Evolutionary conservation across 768 basidiomycete species (phyloP), one percentile per base, ranked within the genome.

Genomic region (Macrolepiota fuliginosa): DNA sequence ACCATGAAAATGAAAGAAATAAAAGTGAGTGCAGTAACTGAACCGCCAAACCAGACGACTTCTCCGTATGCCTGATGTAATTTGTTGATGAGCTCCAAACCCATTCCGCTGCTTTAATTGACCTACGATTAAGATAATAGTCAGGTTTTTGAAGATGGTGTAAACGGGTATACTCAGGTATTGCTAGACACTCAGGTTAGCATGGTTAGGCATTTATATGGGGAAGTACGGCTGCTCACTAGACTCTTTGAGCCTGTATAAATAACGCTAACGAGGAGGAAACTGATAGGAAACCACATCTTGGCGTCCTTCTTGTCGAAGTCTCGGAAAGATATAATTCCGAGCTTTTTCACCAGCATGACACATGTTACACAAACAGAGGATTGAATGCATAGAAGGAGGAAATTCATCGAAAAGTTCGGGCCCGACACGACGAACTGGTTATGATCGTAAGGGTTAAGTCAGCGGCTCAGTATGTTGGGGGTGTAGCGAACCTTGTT

Each of bases 101-200:
- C 46, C 19, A 27, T 50, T 61, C 13, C 47, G 65, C 25, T 12
- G 7, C 29, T 39, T 25, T 36, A 29, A 25, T 17, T 11, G 32
- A 80, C 90, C 66, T 65, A 94, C 96, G 70, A 98, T 98, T 29
- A 99, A 83, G 66, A 99, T 98, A 69, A 98, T 99, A n/a, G 97
- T 98, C 69, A 98, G 71, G 72, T 99, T 99, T 76, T 99, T 99
- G 85, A 98, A 98, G 65, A 99, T 98, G 0, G 97, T 98, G 76
- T 98, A 99, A 27, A 98, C 88, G 0, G 97, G 97, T 74, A 99
- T 98, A 65, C 87, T 92, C 53, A 99, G 81, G 75, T 88, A 94
- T 96, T 98, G 97, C 95, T 98, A 73, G 4, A 10, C 22, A 37
- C n/a, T 22, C 17, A 15, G 27, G 47, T 25, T 54, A 22, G 45